phyloP scores from a whole-genome alignment of 768 basidiomycete genomes.

The Pleurotus citrinopileatus region DNA sequence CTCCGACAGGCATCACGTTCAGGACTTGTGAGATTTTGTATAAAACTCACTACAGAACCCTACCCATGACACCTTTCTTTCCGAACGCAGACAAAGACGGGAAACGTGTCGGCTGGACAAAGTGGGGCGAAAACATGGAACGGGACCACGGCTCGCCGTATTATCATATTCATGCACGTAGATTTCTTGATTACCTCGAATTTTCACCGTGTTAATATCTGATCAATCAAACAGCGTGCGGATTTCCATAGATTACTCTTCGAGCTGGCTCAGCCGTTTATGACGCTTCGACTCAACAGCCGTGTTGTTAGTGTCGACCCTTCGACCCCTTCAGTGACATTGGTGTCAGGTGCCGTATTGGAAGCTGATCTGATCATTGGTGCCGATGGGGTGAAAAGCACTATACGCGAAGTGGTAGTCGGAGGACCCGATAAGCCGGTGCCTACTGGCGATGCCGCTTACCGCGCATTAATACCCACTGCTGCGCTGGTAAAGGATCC shows the following conservation, averaged over 20 bases:
- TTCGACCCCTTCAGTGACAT: conserved; percentile 27
- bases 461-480: conserved; percentile 51
- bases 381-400: conserved; percentile 15
- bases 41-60: neutral
- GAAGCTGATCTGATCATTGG: conserved; percentile 20
- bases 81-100: conserved; percentile 25
- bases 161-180: conserved; percentile 30
- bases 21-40: conserved; percentile 33
- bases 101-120: conserved; percentile 21
- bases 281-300: conserved; percentile 31
- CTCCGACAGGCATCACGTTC: conserved; percentile 36
- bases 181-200: neutral
- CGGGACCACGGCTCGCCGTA: conserved; percentile 29
- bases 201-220: conserved; percentile 5
- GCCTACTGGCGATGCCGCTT: conserved; percentile 63
- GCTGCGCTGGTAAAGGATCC: conserved; percentile 45
- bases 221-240: conserved; percentile 45
- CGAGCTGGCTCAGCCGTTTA: conserved; percentile 31
- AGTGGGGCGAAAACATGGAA: conserved; percentile 24
- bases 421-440: conserved; percentile 42
- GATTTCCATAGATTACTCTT: conserved; percentile 42
- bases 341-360: conserved; percentile 41
- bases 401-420: conserved; percentile 44
- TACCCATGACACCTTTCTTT: neutral
- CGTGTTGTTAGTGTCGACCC: conserved; percentile 29